Base-by-base conservation (phyloP, 306 rosid genomes). In the Fragaria ananassa region DNA sequence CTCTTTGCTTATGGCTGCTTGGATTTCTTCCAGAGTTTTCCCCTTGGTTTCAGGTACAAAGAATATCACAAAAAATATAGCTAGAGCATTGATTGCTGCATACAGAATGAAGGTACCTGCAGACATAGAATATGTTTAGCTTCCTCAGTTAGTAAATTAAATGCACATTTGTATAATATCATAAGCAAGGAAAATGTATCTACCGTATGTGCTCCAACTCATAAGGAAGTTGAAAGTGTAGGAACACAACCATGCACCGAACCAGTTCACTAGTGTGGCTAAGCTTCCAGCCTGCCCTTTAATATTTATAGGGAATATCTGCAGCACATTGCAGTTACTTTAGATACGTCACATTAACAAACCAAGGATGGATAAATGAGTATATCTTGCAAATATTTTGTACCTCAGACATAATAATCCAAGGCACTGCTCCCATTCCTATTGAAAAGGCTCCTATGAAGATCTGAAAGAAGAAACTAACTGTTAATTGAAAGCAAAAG, bases 321-420 rank as follows among this genome's bases (percentile, higher is more conserved):
- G 92, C 83, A 63, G 74, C 84, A 67, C 8, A 72, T 67, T 23
- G 31, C 6, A 62, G 47, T 56, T 57, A 69, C 49, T 58, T 29
- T 34, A 68, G 35, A 54, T 31, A 7, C n/a, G 11, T 65, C 13
- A 77, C 56, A 63, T 42, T 39, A 57, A 29, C 37, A 41, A 60
- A 60, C 54, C 6, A 6, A 5, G n/a, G 54, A 42, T 17, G 44
- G 45, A 27, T 41, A 13, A 57, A 57, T 18, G 21, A 37, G 21
- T 27, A 54, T 76, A 14, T 44, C 15, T 62, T 61, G 42, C 13
- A 21, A 34, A 56, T 66, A 10, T 70, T 78, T 68, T 68, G 70
- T 88, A 93, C 96, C 97, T 95, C 97, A 1, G 97, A 92, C 98
- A 95, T 95, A 29, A 95, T 87, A 74, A 95, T 88, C 98, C 97